These are phyloP conservation scores for Firmiana major DNA, from an alignment of 345 rosid genomes.

Conservation along the genomic window DNA sequence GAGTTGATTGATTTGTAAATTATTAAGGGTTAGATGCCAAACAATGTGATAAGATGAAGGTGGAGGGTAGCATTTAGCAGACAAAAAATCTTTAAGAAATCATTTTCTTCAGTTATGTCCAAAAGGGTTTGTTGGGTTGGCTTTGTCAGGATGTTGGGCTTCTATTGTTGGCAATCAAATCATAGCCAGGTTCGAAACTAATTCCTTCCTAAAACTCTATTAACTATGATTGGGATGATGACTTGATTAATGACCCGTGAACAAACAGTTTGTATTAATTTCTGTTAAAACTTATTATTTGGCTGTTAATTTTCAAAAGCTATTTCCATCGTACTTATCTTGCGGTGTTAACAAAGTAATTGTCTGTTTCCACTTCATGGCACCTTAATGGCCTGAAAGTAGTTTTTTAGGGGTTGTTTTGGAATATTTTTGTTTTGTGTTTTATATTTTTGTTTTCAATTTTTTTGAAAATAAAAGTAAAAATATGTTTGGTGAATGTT, in stretches of 20 bases:
- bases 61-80: not conserved
- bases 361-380: not conserved
- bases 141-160: conserved; percentile 34
- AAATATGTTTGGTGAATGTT: too few species aligned
- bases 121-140: conserved; percentile 32
- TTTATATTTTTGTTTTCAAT: too few species aligned
- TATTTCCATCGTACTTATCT: not conserved
- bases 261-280: conserved; percentile 5
- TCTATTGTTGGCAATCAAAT: not conserved
- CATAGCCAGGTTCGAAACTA: not conserved
- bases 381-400: too few species aligned
- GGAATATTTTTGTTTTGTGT: too few species aligned
- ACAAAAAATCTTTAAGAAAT: not conserved
- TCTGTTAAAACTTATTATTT: not conserved
- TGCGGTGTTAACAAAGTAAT: not conserved
- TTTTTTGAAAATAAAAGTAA: too few species aligned
- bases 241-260: not conserved
- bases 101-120: not conserved
- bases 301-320: not conserved
- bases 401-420: too few species aligned
- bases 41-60: not conserved
- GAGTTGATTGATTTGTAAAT: not conserved
- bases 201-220: not conserved
- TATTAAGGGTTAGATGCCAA: not conserved
- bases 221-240: not conserved